Base-by-base conservation (phyloP, 2,329 filamentous ascomycete genomes). In the Myrmaecium sp. region DNA sequence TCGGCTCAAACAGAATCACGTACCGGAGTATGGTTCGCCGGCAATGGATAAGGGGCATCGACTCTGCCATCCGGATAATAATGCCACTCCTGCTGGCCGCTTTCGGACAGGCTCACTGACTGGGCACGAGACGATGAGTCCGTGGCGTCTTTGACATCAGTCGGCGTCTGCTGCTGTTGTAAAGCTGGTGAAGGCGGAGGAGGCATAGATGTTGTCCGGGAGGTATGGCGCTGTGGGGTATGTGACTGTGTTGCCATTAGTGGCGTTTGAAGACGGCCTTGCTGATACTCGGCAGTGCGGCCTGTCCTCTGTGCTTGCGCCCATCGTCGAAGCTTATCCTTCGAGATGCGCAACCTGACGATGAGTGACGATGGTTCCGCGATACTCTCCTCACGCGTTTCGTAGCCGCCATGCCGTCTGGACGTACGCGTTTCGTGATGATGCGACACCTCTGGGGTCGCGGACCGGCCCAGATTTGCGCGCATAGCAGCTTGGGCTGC, bases 401-500 rank as follows among this genome's bases (percentile, higher is more conserved):
- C 68, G 36, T 70, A 66, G 30, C 64, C 61, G 29, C 66, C 44
- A 32, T 58, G 50, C 37, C 67, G 59, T 36, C 70, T 59, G 5
- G 74, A 74, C 5, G 67, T 71, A 40, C 83, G 63, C 2, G 76
- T 69, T 48, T 93, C 82, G 40, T 79, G 70, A 40, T 73, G 73
- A 38, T 74, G 74, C 23, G 62, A 66, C 6, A 74, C 61, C 48
- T 95, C 89, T 3, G 89, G 89, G 0, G 89, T 95, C 47, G 84
- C 80, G 17, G 86, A 94, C 33, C 89, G 74, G n/a, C 58, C 61
- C 23, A 64, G 56, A 36, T 80, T 76, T 18, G 75, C 75, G 35
- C 68, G 58, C 70, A 95, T 86, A 30, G 84, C 77, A 36, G 82
- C 80, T 46, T 86, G 79, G 4, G 86, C 86, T 22, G 76, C 78